Conservation (phyloP, 106 monocot species). For the Xerophyta viscosa region DNA sequence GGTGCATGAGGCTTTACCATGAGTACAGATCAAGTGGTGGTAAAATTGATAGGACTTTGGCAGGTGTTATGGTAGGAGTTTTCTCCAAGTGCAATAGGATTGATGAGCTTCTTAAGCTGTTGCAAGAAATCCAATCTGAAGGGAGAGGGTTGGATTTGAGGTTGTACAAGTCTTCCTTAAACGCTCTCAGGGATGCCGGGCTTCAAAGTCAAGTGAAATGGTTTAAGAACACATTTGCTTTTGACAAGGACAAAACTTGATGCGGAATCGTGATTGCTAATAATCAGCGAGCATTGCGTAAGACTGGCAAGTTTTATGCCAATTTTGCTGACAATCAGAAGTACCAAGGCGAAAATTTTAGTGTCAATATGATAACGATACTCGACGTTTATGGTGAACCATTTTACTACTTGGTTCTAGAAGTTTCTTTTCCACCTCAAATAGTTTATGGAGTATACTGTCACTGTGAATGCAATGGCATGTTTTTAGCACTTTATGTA, state of each 20-base stretch:
- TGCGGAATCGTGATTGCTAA: no score
- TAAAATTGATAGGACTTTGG: constrained; percentile 49
- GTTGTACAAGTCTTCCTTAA: constrained; percentile 59
- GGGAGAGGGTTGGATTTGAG: constrained; percentile 49
- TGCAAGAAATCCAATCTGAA: constrained; percentile 40
- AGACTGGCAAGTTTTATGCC: no score
- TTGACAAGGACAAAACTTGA: constrained; percentile 41
- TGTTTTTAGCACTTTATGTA: no score
- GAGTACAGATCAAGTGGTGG: constrained; percentile 53
- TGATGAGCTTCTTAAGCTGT: constrained; percentile 50
- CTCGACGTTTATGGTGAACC: no score
- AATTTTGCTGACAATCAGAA: no score
- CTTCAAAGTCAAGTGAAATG: constrained; percentile 45
- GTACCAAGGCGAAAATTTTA: no score
- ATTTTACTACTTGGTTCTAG: no score
- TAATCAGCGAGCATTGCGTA: no score
- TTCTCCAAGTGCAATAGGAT: constrained; percentile 53
- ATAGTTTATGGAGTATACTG: no score
- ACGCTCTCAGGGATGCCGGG: constrained; percentile 66
- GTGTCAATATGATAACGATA: no score
- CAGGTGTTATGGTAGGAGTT: constrained; percentile 81
- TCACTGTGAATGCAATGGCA: no score
- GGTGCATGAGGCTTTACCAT: constrained; percentile 47
- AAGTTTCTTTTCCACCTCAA: no score
- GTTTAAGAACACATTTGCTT: constrained; percentile 39